Percentiles rank a stretch among this genome's conserved stretches.
Evolutionary conservation across 164 flowering plant genomes (phyloP).

Genomic region (Euptelea pleiosperma): DNA sequence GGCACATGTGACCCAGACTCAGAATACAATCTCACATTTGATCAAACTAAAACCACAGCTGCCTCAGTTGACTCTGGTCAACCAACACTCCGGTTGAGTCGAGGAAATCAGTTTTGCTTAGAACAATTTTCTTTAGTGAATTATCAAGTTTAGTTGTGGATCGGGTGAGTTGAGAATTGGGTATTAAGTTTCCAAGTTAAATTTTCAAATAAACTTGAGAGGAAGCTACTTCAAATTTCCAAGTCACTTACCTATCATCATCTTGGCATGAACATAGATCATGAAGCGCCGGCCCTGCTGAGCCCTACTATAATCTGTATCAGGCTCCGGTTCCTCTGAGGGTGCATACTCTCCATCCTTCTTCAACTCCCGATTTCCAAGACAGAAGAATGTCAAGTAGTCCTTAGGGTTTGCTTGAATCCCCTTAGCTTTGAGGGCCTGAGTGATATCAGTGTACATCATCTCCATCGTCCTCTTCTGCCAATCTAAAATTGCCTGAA

Average conservation of each 20-base stretch:
- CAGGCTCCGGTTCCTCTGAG: conserved; percentile 43
- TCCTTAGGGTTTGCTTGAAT: conserved; percentile 47
- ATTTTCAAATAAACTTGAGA: no score
- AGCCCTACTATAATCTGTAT: conserved; percentile 50
- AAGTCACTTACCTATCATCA: conserved; percentile 65
- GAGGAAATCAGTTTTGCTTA: no score
- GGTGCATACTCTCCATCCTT: conserved; percentile 49
- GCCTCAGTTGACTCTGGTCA: no score
- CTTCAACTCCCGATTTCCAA: conserved; percentile 55
- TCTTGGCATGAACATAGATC: conserved; percentile 75
- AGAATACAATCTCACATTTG: neutral
- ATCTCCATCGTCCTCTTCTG: conserved; percentile 69
- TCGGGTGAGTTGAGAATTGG: no score
- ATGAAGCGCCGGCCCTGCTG: conserved; percentile 61
- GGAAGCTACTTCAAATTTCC: no score
- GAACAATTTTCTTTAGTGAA: no score
- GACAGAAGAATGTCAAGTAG: conserved; percentile 61
- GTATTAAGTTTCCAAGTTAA: no score
- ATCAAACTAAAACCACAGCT: neutral
- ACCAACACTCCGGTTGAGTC: no score
- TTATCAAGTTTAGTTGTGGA: no score
- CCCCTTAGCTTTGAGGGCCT: conserved; percentile 44
- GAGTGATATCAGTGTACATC: conserved; percentile 60
- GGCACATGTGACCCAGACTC: neutral
- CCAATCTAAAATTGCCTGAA: conserved; percentile 65